Conservation (phyloP, 2,329 filamentous ascomycete genomes). For the Sordariomycetes sp. region DNA sequence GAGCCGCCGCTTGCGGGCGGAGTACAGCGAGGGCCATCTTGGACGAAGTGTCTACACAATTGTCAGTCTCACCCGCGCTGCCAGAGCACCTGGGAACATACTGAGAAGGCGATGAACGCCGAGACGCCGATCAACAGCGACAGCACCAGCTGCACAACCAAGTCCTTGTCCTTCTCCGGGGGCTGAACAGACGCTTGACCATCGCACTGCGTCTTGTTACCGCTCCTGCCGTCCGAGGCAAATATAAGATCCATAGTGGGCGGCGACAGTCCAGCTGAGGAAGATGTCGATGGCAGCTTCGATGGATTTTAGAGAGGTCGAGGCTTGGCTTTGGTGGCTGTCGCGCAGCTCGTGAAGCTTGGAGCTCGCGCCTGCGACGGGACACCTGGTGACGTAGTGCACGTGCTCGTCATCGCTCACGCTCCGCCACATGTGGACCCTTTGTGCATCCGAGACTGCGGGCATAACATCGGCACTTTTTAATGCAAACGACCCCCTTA, state of each 20-base stretch:
- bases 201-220: too few species aligned
- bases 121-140: slow-evolving; percentile 60
- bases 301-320: not conserved
- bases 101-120: slow-evolving; percentile 70
- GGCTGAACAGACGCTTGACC: slow-evolving; percentile 11
- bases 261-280: too few species aligned
- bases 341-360: too few species aligned
- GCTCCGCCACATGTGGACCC: too few species aligned
- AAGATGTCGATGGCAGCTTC: not conserved
- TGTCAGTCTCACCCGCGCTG: not conserved
- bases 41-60: slow-evolving; percentile 65
- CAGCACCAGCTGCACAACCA: slow-evolving; percentile 60
- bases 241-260: too few species aligned
- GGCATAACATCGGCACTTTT: too few species aligned
- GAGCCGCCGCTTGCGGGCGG: slow-evolving; percentile 73
- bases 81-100: slow-evolving; percentile 27
- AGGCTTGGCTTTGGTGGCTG: too few species aligned
- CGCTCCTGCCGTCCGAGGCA: too few species aligned
- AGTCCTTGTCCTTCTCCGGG: slow-evolving; percentile 27
- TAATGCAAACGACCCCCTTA: too few species aligned
- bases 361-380: not conserved
- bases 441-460: not conserved
- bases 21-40: slow-evolving; percentile 85
- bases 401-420: not conserved
- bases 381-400: slow-evolving; percentile 2